Evolutionary conservation across 2,329 filamentous ascomycete genomes (phyloP), one percentile per base, ranked within the genome.

Genomic region (Trichophyton schoenleinii): DNA sequence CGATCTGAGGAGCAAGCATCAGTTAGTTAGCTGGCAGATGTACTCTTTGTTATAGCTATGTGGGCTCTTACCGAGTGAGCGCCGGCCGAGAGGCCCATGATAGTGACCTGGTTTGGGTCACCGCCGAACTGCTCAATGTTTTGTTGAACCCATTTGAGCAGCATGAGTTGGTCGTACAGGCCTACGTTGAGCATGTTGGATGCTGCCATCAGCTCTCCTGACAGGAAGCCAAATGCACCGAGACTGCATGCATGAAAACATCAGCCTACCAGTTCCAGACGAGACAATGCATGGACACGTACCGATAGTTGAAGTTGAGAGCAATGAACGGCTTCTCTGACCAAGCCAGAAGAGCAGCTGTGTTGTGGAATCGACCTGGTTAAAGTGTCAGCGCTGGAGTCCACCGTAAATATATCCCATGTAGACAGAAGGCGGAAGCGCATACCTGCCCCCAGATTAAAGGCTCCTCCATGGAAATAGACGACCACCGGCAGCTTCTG

Each of bases 141-240:
- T 15, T 67, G 61, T 61, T 69, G 69, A 48, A 71, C 65, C 69
- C 69, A 71, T 57, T 72, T 64, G 18, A 76, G 68, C 2, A 74
- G 62, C 18, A 71, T 66, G 0, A 73, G 62, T 58, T 77, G 69
- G 59, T 77, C 74, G 34, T 67, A 69, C 31, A 74, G 67, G 8
- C 73, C 73, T 2, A 71, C 65, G 59, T 75, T 75, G 3, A 86
- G 73, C 44, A 81, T 66, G 0, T 82, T 84, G 59, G 79, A 79
- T 38, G 78, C 78, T 13, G 78, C 75, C 34, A 81, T 78, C 60
- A 81, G 66, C 8, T 71, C 70, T n/a, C 79, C 84, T 8, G 82
- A 80, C 31, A 89, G 71, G 72, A 92, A 90, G 0, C 88, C 88
- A 68, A 89, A 66, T 70, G 76, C 62, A 66, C 78, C 67, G 72